A percentile compares a stretch with the other conserved stretches of the same genome.
Evolutionary conservation across 192 early-diverging fungal species (phyloP).

Genomic region (Coemansia brasiliensis): DNA sequence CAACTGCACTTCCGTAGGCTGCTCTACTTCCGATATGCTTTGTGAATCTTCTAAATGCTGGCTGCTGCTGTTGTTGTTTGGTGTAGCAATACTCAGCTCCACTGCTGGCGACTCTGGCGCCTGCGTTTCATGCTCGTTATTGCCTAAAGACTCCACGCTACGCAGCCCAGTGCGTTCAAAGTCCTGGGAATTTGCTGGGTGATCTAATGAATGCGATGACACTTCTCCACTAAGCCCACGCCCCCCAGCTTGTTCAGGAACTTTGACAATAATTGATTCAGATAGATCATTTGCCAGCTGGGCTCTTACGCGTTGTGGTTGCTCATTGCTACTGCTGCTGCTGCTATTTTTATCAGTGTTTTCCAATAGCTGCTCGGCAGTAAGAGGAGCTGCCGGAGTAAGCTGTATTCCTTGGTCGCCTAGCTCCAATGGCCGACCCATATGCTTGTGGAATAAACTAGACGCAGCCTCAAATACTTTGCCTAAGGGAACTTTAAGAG

Average conservation of each 20-base stretch:
- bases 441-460: slow-evolving; percentile 30
- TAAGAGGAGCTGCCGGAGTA: background rate
- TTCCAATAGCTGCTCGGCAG: background rate
- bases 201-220: slow-evolving; percentile 21
- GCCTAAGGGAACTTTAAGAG: slow-evolving; percentile 21
- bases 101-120: slow-evolving; percentile 35
- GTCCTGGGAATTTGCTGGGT: slow-evolving; percentile 14
- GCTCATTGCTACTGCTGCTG: too few relatives aligned
- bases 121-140: background rate
- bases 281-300: too few relatives aligned
- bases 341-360: too few relatives aligned
- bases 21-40: background rate
- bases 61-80: background rate
- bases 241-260: too few relatives aligned
- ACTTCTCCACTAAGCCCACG: too few relatives aligned
- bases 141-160: slow-evolving; percentile 49
- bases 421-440: slow-evolving; percentile 26
- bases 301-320: too few relatives aligned
- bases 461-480: slow-evolving; percentile 43
- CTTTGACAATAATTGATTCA: too few relatives aligned
- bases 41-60: background rate
- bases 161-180: slow-evolving; percentile 30
- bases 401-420: slow-evolving; percentile 26
- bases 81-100: slow-evolving; percentile 16
- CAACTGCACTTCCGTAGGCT: background rate